Base-by-base conservation (phyloP, 306 rosid species). In the Luffa aegyptiaca region DNA sequence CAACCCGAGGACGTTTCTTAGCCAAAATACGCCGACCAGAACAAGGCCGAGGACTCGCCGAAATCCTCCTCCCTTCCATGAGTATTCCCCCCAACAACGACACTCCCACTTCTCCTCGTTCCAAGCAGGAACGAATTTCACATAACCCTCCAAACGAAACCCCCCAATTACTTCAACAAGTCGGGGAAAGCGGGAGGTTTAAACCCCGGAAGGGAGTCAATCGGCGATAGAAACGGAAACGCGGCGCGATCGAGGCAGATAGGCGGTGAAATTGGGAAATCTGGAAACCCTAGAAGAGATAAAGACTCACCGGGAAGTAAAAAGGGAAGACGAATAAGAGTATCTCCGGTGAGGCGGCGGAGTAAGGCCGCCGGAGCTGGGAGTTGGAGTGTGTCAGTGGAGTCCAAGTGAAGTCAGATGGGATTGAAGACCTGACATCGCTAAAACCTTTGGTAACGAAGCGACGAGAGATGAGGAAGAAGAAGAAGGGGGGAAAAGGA, bases 51-150 rank as follows among this genome's bases (percentile, higher is more conserved):
- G 92, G 92, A 68, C 86, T 89, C 80, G 91, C 88, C 64, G 91
- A 86, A 33, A 90, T 87, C 83, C 98, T 90, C 81, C 88, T 86
- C 75, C 90, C 90, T 42, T 91, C 98, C 98, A 93, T 93, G 73
- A 66, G 58, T 33, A 26, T 64, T 36, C 71, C 10, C 58, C 62
- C n/a, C 70, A n/a, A 4, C 14, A 14, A 74, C 3, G 46, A 49
- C 70, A 72, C 48, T 31, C 37, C 65, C 36, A 16, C 51, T 80
- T 33, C 72, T n/a, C 82, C 42, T 42, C 51, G 42, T 51, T 42
- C n/a, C 66, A 51, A 74, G 20, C 21, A 74, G 35, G 33, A 52
- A 11, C 42, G n/a, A 53, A 49, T 2, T 52, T 52, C 63, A 75
- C 63, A 75, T 14, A 75, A 52, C 64, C 79, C 79, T 18, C 57